phyloP scores from a whole-genome alignment of 495 filamentous ascomycete genomes.

The Daldinia bambusicola region DNA sequence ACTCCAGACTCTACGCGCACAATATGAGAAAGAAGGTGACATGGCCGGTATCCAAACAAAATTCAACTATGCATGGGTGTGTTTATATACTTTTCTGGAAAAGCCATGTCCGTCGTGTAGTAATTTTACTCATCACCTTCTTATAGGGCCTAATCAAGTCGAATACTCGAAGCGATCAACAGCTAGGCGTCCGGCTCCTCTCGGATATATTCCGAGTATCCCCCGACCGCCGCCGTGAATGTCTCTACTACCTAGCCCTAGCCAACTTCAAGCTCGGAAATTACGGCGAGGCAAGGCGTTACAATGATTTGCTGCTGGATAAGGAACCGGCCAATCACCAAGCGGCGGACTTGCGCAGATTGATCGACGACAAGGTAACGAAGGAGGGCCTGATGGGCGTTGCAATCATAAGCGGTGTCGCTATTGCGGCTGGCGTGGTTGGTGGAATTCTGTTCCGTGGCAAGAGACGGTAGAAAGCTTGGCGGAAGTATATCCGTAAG shows the following conservation, averaged over 20 bases:
- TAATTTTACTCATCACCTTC: slow-evolving; percentile 23
- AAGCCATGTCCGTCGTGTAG: neutral
- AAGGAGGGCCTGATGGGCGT: slow-evolving; percentile 94
- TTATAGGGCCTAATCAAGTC: slow-evolving; percentile 93
- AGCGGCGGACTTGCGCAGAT: slow-evolving; percentile 78
- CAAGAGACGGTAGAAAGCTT: slow-evolving; percentile 40
- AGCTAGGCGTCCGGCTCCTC: slow-evolving; percentile 91
- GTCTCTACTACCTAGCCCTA: slow-evolving; percentile 95
- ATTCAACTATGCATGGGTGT: slow-evolving; percentile 99
- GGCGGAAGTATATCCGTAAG: neutral
- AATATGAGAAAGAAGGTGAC: slow-evolving; percentile 96
- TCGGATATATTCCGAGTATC: slow-evolving; percentile 96
- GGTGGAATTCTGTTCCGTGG: slow-evolving; percentile 78
- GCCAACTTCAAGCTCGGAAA: slow-evolving; percentile 99
- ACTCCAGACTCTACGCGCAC: slow-evolving; percentile 86
- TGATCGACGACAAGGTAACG: slow-evolving; percentile 96
- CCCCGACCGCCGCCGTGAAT: slow-evolving; percentile 92
- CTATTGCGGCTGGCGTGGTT: slow-evolving; percentile 91
- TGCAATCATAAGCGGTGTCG: slow-evolving; percentile 94
- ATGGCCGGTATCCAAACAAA: slow-evolving; percentile 98
- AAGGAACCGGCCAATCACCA: slow-evolving; percentile 91
- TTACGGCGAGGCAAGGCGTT: slow-evolving; percentile 90
- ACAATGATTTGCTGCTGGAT: slow-evolving; percentile 91
- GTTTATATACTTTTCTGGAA: slow-evolving; percentile 28
- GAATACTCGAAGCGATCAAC: slow-evolving; percentile 80